These are phyloP conservation scores for Pseudogymnoascus destructans DNA, from an alignment of 2,329 filamentous ascomycete species.

Conservation along the genomic window DNA sequence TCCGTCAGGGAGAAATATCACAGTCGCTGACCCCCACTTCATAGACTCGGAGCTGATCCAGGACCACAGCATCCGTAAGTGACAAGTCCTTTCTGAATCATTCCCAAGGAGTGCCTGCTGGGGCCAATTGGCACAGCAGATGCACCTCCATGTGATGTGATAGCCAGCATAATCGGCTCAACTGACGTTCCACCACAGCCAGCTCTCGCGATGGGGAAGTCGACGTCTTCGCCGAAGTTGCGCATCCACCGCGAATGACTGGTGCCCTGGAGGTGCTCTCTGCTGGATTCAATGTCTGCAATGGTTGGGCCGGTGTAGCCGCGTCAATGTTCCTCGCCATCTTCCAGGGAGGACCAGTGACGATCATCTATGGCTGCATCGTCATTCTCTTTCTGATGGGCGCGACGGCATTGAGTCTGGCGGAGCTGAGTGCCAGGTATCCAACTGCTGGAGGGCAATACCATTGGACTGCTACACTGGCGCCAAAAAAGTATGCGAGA, in stretches of 20 bases:
- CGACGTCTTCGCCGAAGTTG: not conserved
- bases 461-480: constrained; percentile 43
- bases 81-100: not conserved
- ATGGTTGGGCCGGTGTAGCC: constrained; percentile 3
- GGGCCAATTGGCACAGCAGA: not conserved
- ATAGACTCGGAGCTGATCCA: constrained; percentile 7
- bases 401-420: not conserved
- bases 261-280: not conserved
- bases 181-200: not conserved
- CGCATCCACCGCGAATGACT: not conserved
- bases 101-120: not conserved
- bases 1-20: not conserved
- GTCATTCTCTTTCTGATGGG: constrained; percentile 5
- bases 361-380: constrained; percentile 1
- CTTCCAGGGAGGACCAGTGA: not conserved
- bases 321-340: constrained; percentile 1
- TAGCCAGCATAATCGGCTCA: not conserved
- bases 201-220: not conserved
- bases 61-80: not conserved
- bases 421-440: not conserved
- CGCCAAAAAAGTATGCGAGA: constrained; percentile 28
- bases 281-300: constrained; percentile 2
- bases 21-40: not conserved
- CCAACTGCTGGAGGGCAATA: constrained; percentile 39
- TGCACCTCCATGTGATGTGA: not conserved